phyloP scores from a whole-genome alignment of 352 stramenopile genomes.

The Thalassiosira livingstoniorum region DNA sequence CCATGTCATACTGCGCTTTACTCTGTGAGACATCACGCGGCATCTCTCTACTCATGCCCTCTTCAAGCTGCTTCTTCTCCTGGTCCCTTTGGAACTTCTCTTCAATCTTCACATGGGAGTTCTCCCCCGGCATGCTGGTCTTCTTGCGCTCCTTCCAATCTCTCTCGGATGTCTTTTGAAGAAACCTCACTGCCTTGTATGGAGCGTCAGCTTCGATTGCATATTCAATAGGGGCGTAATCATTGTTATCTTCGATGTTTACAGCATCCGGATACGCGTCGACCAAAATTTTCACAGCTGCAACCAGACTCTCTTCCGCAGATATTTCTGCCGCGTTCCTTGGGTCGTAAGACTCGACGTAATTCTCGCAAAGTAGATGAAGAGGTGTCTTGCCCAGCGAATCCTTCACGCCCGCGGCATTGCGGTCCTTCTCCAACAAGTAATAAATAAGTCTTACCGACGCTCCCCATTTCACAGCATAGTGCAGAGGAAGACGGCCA shows the following conservation, averaged over 20 bases:
- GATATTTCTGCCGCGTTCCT: constrained; percentile 2
- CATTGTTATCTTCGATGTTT: constrained; percentile 52
- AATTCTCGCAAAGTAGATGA: constrained; percentile 45
- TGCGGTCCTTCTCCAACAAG: constrained; percentile 36
- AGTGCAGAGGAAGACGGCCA: constrained; percentile 34
- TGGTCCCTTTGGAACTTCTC: constrained; percentile 25
- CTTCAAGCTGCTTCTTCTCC: constrained; percentile 18
- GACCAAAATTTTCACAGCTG: constrained; percentile 16
- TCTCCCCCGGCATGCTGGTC: constrained; percentile 4
- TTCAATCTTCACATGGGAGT: constrained; percentile 31
- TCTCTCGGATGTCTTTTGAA: constrained; percentile 44
- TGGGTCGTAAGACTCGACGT: constrained; percentile 8
- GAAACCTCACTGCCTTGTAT: constrained; percentile 18
- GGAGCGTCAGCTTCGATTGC: constrained; percentile 29
- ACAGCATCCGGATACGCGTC: constrained; percentile 24
- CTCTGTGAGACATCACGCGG: background rate
- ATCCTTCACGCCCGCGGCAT: constrained; percentile 42
- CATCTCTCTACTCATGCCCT: constrained; percentile 14
- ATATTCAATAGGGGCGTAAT: constrained; percentile 39
- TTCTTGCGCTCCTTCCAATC: constrained; percentile 42
- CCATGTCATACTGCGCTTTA: background rate
- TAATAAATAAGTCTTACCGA: constrained; percentile 41
- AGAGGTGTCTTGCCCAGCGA: constrained; percentile 40
- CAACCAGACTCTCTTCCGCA: constrained; percentile 37
- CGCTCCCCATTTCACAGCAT: constrained; percentile 51